These are phyloP conservation scores for Calonectria pseudoreteaudii DNA, from an alignment of 2,329 filamentous ascomycete genomes.

Conservation along the genomic window DNA sequence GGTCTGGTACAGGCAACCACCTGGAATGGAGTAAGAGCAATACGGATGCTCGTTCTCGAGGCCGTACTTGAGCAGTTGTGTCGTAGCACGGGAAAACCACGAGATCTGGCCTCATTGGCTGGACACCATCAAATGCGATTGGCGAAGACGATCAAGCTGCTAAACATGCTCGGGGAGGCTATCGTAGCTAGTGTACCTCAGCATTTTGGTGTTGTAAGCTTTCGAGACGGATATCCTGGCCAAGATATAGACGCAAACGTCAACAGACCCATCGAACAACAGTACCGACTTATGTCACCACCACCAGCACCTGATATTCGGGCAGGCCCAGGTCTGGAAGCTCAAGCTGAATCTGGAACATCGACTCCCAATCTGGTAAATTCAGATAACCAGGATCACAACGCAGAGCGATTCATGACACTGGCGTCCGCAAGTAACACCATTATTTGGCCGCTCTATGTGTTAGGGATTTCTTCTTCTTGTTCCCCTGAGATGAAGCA, in stretches of 20 bases:
- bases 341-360: conserved; percentile 35
- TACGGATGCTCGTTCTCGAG: conserved; percentile 61
- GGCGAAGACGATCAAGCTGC: conserved; percentile 51
- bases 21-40: conserved; percentile 61
- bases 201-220: conserved; percentile 61
- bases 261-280: conserved; percentile 44
- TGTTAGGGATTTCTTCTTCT: conserved; percentile 60
- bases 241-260: conserved; percentile 27
- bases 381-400: conserved; percentile 47
- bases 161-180: conserved; percentile 54
- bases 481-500: conserved; percentile 55
- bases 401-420: conserved; percentile 60
- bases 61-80: conserved; percentile 59
- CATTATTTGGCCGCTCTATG: conserved; percentile 63
- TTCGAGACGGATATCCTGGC: conserved; percentile 48
- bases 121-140: conserved; percentile 50
- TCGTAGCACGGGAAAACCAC: conserved; percentile 4
- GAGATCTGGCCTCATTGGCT: conserved; percentile 41
- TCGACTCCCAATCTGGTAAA: conserved; percentile 56
- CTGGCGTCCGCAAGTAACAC: conserved; percentile 61
- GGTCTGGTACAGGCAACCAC: conserved; percentile 58
- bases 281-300: conserved; percentile 46
- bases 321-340: not conserved
- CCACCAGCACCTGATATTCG: conserved; percentile 25
- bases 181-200: conserved; percentile 62